These are phyloP conservation scores for Aspergillus ostianus DNA, from an alignment of 495 filamentous ascomycete species.

Conservation along the genomic window DNA sequence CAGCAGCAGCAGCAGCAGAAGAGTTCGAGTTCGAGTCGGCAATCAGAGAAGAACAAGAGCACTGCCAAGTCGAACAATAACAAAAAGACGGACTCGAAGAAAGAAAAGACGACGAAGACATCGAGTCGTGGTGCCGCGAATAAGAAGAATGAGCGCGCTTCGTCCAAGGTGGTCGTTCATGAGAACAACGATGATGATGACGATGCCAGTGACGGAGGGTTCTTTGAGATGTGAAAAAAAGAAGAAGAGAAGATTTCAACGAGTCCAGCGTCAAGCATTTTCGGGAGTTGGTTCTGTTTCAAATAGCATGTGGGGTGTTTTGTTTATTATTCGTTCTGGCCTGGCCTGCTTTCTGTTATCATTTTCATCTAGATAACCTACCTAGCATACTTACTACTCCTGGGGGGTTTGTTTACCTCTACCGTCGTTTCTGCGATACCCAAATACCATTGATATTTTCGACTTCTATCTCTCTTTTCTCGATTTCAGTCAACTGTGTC, in stretches of 20 bases:
- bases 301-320: constrained; percentile 2
- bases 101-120: constrained; percentile 17
- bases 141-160: constrained; percentile 15
- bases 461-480: neutral
- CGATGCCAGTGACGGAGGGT: constrained; percentile 57
- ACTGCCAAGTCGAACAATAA: constrained; percentile 7
- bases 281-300: constrained; percentile 15
- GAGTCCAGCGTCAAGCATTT: constrained; percentile 25
- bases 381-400: neutral
- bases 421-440: constrained; percentile 17
- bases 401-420: neutral
- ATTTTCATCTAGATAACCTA: constrained; percentile 1
- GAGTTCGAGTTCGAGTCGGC: constrained; percentile 15
- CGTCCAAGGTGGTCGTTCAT: constrained; percentile 10
- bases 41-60: constrained; percentile 12
- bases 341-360: neutral
- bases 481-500: constrained; percentile 5
- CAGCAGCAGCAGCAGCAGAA: neutral
- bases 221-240: constrained; percentile 41
- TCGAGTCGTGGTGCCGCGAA: constrained; percentile 14
- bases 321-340: constrained; percentile 2
- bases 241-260: neutral
- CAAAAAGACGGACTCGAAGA: constrained; percentile 12
- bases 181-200: constrained; percentile 23
- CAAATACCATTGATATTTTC: constrained; percentile 3